Evolutionary conservation across 768 basidiomycete genomes (phyloP).

Genomic region (Rhodotorula babjevae): DNA sequence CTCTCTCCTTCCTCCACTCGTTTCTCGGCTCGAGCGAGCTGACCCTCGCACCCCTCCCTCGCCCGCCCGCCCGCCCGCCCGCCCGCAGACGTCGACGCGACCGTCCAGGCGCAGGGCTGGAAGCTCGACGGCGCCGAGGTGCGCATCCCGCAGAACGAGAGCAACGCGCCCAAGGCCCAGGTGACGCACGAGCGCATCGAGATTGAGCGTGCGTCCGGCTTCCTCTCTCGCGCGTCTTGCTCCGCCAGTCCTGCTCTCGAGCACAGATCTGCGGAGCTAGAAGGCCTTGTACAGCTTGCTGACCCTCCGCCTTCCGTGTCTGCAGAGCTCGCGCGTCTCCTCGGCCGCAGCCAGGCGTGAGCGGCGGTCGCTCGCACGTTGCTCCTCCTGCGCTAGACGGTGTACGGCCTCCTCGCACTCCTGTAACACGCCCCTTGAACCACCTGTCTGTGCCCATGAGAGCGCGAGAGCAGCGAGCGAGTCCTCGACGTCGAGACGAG

Average conservation of each 20-base stretch:
- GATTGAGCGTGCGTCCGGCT: constrained; percentile 35
- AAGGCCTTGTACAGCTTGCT: too few species aligned
- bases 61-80: too few species aligned
- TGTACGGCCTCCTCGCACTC: too few species aligned
- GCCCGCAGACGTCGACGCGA: constrained; percentile 8
- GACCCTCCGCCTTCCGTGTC: background rate
- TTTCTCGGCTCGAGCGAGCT: too few species aligned
- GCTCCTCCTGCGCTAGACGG: too few species aligned
- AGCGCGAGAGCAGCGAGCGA: too few species aligned
- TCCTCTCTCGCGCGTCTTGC: background rate
- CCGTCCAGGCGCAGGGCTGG: constrained; percentile 22
- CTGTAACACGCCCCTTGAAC: too few species aligned
- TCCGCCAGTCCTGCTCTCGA: too few species aligned
- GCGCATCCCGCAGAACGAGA: constrained; percentile 38
- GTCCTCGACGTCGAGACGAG: too few species aligned
- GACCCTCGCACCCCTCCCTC: background rate
- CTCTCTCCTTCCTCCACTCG: background rate
- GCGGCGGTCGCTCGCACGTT: background rate
- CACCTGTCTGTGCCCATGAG: too few species aligned
- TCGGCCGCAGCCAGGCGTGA: constrained; percentile 2
- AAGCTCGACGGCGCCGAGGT: constrained; percentile 25
- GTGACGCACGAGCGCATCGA: constrained; percentile 41
- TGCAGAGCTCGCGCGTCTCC: background rate
- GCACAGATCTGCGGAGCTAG: too few species aligned
- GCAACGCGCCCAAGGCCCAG: constrained; percentile 38